These are phyloP conservation scores for Gnomoniopsis sp. DNA, from an alignment of 2,329 filamentous ascomycete species.

Conservation along the genomic window DNA sequence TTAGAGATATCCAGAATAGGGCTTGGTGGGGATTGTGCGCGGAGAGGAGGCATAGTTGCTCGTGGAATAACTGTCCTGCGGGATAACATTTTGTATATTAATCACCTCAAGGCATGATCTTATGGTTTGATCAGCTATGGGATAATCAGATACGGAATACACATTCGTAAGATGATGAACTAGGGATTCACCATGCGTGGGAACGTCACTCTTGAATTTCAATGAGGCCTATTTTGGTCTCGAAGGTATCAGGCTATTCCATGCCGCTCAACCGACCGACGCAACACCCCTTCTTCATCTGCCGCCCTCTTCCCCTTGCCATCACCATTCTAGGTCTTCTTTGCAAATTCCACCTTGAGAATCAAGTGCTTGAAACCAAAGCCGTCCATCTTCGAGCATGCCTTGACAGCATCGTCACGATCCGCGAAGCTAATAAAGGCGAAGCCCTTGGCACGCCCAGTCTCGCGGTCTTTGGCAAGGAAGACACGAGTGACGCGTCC, in stretches of 20 bases:
- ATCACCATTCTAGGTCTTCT: constrained; percentile 59
- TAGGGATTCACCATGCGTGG: too few species aligned
- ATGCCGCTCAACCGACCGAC: background rate
- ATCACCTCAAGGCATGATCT: too few species aligned
- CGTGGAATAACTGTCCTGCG: too few species aligned
- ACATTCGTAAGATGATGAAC: too few species aligned
- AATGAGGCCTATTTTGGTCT: too few species aligned
- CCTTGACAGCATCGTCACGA: constrained; percentile 81
- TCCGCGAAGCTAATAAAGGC: constrained; percentile 98
- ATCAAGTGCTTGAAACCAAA: constrained; percentile 88
- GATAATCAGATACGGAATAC: too few species aligned
- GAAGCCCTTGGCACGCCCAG: constrained; percentile 94
- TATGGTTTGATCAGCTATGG: too few species aligned
- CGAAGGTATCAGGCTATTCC: background rate
- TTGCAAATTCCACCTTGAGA: constrained; percentile 82
- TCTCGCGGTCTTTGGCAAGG: constrained; percentile 96
- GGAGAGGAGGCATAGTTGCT: background rate
- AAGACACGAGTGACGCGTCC: constrained; percentile 97
- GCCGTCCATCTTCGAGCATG: constrained; percentile 97
- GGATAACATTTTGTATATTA: too few species aligned
- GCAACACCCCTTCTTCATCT: background rate
- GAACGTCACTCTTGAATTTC: too few species aligned
- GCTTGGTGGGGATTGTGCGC: background rate
- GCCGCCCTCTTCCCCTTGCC: too few species aligned
- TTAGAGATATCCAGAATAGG: background rate